Conservation (phyloP, 352 stramenopile genomes). For the Phytophthora palmivora region DNA sequence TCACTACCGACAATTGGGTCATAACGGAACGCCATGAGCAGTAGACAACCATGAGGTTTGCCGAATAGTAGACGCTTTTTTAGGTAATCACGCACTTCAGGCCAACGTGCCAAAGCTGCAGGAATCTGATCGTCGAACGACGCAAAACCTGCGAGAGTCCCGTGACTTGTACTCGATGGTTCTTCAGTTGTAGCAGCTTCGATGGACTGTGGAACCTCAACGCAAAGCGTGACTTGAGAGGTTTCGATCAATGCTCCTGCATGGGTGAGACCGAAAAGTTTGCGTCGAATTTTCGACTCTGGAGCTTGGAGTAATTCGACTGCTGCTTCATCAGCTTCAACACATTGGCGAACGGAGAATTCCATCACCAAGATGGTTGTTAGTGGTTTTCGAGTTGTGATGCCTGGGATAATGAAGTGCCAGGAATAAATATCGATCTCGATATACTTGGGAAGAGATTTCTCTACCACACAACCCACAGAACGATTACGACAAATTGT, state of each 20-base stretch:
- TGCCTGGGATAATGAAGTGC: background rate
- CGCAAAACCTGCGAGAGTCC: slow-evolving; percentile 57
- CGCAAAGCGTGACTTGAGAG: slow-evolving; percentile 57
- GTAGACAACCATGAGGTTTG: slow-evolving; percentile 51
- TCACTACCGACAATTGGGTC: slow-evolving; percentile 35
- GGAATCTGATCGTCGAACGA: slow-evolving; percentile 71
- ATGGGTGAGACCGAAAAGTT: slow-evolving; percentile 71
- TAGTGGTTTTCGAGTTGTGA: background rate
- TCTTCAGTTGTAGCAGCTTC: slow-evolving; percentile 3
- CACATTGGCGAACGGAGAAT: slow-evolving; percentile 47
- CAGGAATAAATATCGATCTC: slow-evolving; percentile 7
- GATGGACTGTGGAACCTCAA: slow-evolving; percentile 13
- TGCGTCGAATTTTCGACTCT: slow-evolving; percentile 45
- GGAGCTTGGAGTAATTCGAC: slow-evolving; percentile 59
- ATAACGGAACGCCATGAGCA: slow-evolving; percentile 62
- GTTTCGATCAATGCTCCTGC: slow-evolving; percentile 69
- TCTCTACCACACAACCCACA: background rate
- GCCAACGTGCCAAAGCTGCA: slow-evolving; percentile 47
- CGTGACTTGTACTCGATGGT: background rate
- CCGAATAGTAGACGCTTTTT: slow-evolving; percentile 65
- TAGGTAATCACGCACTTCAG: slow-evolving; percentile 73
- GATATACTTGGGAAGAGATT: background rate
- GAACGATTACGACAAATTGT: background rate
- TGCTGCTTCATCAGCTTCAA: slow-evolving; percentile 46
- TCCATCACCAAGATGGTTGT: slow-evolving; percentile 23